These are phyloP conservation scores for Phytophthora europaea DNA, from an alignment of 352 stramenopile genomes.

Conservation along the genomic window DNA sequence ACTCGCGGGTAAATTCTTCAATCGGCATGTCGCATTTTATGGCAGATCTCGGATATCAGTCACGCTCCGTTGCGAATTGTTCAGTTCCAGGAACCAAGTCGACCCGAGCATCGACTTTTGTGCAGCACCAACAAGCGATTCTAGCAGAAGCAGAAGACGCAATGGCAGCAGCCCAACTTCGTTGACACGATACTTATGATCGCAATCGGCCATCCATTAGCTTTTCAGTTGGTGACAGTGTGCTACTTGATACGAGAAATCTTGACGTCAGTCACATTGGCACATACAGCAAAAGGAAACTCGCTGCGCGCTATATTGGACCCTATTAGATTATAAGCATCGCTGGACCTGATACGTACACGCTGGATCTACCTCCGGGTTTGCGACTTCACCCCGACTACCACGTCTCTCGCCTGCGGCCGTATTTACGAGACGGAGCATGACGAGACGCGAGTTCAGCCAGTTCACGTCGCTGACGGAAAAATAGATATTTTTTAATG, in stretches of 20 bases:
- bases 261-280: conserved; percentile 13
- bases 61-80: conserved; percentile 4
- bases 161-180: conserved; percentile 11
- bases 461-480: no score
- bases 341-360: conserved; percentile 15
- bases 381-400: conserved; percentile 16
- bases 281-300: conserved; percentile 22
- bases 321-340: conserved; percentile 15
- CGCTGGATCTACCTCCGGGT: conserved; percentile 13
- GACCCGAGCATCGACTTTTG: conserved; percentile 3
- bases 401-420: conserved; percentile 20
- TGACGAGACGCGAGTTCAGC: no score
- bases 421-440: no score
- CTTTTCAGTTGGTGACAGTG: conserved; percentile 9
- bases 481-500: no score
- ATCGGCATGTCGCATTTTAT: conserved; percentile 30
- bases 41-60: conserved; percentile 27
- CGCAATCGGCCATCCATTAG: not conserved
- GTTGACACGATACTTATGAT: conserved; percentile 20
- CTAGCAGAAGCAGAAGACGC: conserved; percentile 13
- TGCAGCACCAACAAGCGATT: conserved; percentile 10
- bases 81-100: not conserved
- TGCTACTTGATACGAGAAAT: conserved; percentile 12
- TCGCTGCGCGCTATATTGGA: conserved; percentile 14
- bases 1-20: not conserved